Conservation (phyloP, 768 basidiomycete species). For the Gelatoporia subvermispora region DNA sequence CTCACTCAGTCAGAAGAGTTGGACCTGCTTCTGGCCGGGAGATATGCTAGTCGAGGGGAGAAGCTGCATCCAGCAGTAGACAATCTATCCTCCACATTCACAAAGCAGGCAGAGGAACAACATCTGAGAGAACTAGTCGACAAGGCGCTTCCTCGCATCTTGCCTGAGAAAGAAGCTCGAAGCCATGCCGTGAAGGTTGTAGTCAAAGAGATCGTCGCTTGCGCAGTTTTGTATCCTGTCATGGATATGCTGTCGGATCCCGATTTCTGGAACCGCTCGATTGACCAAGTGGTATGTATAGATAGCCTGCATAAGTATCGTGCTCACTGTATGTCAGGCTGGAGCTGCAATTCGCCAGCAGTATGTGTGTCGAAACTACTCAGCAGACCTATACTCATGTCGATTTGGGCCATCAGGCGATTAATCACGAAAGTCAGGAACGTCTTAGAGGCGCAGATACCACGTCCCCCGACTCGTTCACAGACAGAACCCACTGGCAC, state of each 20-base stretch:
- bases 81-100: slow-evolving; percentile 84
- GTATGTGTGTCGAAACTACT: slow-evolving; percentile 49
- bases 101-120: slow-evolving; percentile 83
- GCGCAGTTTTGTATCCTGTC: slow-evolving; percentile 77
- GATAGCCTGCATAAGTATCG: neutral
- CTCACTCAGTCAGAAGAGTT: slow-evolving; percentile 88
- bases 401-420: slow-evolving; percentile 41
- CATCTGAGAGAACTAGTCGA: slow-evolving; percentile 75
- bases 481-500: slow-evolving; percentile 37
- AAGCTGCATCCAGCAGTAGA: slow-evolving; percentile 83
- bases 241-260: slow-evolving; percentile 93
- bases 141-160: slow-evolving; percentile 60
- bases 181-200: slow-evolving; percentile 71
- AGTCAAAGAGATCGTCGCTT: slow-evolving; percentile 77
- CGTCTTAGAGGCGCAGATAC: slow-evolving; percentile 76
- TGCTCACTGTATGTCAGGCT: slow-evolving; percentile 34
- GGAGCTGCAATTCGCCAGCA: slow-evolving; percentile 68
- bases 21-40: slow-evolving; percentile 78
- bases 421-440: slow-evolving; percentile 85
- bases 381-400: slow-evolving; percentile 12
- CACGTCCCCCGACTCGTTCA: slow-evolving; percentile 42
- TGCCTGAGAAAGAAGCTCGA: slow-evolving; percentile 70
- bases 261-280: slow-evolving; percentile 93
- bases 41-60: slow-evolving; percentile 66
- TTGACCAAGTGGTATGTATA: slow-evolving; percentile 81